phyloP scores from a whole-genome alignment of 2,329 filamentous ascomycete genomes.

The Nothophoma quercina region DNA sequence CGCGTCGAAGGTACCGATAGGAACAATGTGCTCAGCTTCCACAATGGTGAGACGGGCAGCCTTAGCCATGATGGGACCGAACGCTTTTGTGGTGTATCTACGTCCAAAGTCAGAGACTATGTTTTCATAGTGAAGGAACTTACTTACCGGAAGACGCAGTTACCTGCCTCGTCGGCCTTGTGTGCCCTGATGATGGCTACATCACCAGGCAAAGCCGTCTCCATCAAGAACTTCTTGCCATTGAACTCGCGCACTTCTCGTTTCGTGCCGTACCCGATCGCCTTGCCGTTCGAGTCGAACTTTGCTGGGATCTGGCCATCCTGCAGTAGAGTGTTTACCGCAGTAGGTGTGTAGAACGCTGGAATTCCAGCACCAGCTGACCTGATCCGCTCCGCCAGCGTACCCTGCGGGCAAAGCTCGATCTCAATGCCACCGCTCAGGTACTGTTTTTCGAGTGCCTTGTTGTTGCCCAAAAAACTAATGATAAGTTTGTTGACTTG shows the following conservation, averaged over 20 bases:
- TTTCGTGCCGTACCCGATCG: conserved; percentile 69
- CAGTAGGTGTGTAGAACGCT: conserved; percentile 82
- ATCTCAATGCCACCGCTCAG: conserved; percentile 75
- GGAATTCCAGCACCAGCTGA: conserved; percentile 80
- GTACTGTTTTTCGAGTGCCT: conserved; percentile 76
- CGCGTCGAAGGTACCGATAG: conserved; percentile 83
- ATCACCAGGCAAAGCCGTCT: conserved; percentile 77
- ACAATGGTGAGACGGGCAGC: conserved; percentile 92
- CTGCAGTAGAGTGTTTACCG: conserved; percentile 68
- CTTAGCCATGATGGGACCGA: conserved; percentile 72
- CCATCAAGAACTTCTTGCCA: conserved; percentile 77
- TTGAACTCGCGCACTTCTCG: conserved; percentile 77
- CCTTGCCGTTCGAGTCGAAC: conserved; percentile 64
- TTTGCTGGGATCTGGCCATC: conserved; percentile 71
- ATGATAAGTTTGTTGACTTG: conserved; percentile 76
- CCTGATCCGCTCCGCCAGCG: conserved; percentile 73
- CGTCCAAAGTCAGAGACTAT: conserved; percentile 1
- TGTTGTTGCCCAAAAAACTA: conserved; percentile 82
- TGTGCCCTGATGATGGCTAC: conserved; percentile 78
- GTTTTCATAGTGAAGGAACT: no score
- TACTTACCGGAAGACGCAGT: conserved; percentile 69
- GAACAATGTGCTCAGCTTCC: conserved; percentile 93
- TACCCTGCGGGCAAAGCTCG: conserved; percentile 80
- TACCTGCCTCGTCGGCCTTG: conserved; percentile 79
- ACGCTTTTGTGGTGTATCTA: conserved; percentile 50